Percentiles rank a stretch among this genome's conserved stretches.
These are phyloP conservation scores for Paramecium caudatum DNA, from an alignment of 73 alveolate genomes.

Conservation along the genomic window DNA sequence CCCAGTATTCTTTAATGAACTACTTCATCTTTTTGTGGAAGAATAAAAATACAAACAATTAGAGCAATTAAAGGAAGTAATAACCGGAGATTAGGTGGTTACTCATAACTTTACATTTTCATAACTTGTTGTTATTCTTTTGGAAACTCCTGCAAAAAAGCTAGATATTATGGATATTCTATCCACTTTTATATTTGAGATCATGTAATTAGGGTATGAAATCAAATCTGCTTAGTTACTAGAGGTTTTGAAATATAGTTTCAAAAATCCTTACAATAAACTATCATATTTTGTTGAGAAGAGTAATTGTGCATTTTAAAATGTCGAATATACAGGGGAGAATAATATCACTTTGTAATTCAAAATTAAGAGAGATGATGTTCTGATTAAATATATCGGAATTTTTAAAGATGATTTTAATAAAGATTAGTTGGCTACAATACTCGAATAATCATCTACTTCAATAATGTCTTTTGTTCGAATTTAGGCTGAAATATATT, in stretches of 20 bases:
- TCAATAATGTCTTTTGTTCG: neutral
- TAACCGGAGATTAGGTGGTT: neutral
- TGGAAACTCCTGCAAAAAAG: neutral
- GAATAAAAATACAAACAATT: neutral
- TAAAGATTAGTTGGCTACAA: neutral
- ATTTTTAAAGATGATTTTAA: neutral
- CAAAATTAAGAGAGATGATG: constrained; percentile 10
- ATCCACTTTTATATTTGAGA: neutral
- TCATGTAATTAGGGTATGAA: constrained; percentile 35
- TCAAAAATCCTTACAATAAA: neutral
- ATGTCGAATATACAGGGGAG: neutral
- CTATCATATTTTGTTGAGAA: neutral
- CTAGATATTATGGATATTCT: neutral
- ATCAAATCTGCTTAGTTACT: neutral
- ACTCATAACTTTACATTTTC: neutral
- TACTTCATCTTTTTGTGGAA: neutral
- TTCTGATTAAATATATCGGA: neutral
- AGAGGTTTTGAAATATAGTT: neutral
- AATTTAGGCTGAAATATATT: neutral
- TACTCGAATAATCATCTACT: neutral
- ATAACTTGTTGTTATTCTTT: neutral
- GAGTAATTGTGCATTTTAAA: neutral
- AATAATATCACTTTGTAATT: neutral
- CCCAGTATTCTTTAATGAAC: neutral
- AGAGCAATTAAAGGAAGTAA: neutral